A percentile compares a stretch with the other conserved stretches of the same genome.
These are phyloP conservation scores for Ordospora colligata DNA, from an alignment of 371 early-diverging fungal genomes.

Conservation along the genomic window DNA sequence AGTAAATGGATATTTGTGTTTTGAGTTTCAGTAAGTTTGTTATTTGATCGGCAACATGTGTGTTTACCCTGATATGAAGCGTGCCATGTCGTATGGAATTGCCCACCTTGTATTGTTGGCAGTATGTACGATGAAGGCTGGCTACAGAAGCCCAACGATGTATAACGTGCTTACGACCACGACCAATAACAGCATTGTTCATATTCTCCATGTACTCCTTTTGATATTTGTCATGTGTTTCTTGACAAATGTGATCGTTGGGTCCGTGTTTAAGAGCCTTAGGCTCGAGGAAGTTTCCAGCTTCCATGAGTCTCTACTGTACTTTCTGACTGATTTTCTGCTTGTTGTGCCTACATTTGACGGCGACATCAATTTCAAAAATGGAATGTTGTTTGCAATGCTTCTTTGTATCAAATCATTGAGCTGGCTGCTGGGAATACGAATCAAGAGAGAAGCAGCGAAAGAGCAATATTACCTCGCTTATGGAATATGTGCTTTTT, in stretches of 20 bases:
- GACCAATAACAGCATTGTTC: slow-evolving; percentile 42
- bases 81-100: not conserved
- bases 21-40: too few relatives aligned
- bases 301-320: slow-evolving; percentile 50
- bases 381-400: slow-evolving; percentile 44
- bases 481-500: not conserved
- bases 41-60: too few relatives aligned
- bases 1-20: too few relatives aligned
- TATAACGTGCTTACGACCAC: slow-evolving; percentile 31
- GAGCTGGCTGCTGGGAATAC: slow-evolving; percentile 42
- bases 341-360: slow-evolving; percentile 55
- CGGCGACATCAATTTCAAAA: slow-evolving; percentile 43
- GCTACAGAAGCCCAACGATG: not conserved
- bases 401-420: slow-evolving; percentile 47
- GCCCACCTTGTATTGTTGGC: not conserved
- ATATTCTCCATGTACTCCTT: slow-evolving; percentile 49
- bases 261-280: slow-evolving; percentile 28
- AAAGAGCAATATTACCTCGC: not conserved
- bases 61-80: slow-evolving; percentile 1
- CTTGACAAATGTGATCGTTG: slow-evolving; percentile 8
- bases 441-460: slow-evolving; percentile 34
- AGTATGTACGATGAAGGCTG: not conserved
- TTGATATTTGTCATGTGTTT: slow-evolving; percentile 43
- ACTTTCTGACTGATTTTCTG: slow-evolving; percentile 49
- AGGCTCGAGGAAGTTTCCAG: slow-evolving; percentile 38